These are phyloP conservation scores for Sisymbrium irio DNA, from an alignment of 345 rosid species.

Conservation along the genomic window DNA sequence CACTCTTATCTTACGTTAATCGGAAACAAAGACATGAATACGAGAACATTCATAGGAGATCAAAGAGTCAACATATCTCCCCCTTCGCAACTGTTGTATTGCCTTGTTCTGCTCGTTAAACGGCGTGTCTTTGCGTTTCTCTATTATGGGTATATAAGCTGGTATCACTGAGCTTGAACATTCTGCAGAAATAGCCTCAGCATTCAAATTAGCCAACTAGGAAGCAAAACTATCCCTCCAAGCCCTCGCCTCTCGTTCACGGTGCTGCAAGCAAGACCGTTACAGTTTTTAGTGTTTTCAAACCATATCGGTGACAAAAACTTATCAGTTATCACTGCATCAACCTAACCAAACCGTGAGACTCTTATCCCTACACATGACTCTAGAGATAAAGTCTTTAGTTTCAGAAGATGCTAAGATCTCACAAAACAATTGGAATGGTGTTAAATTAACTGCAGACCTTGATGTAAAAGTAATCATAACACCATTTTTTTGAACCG, in stretches of 20 bases:
- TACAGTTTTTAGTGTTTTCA: background rate
- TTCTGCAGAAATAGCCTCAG: constrained; percentile 43
- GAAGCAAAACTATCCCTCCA: constrained; percentile 79
- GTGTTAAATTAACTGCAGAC: constrained; percentile 31
- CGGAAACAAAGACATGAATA: constrained; percentile 16
- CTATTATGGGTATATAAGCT: constrained; percentile 80
- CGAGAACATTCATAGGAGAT: background rate
- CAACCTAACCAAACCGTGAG: background rate
- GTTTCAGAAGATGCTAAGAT: constrained; percentile 10
- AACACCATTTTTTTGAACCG: constrained; percentile 93
- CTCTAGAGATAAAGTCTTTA: background rate
- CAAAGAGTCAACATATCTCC: constrained; percentile 69
- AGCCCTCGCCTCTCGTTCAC: constrained; percentile 86
- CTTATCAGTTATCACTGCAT: background rate
- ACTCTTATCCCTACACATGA: background rate
- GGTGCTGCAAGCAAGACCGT: constrained; percentile 54
- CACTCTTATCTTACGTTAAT: constrained; percentile 32
- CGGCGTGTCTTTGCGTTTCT: constrained; percentile 68
- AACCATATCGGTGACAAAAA: background rate
- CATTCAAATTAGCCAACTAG: constrained; percentile 2
- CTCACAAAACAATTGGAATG: background rate
- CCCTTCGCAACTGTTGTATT: constrained; percentile 93
- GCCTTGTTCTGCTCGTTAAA: constrained; percentile 77
- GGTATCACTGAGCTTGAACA: constrained; percentile 87
- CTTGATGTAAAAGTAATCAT: constrained; percentile 88